Percentiles rank a stretch among this genome's conserved stretches.
Evolutionary conservation across 2,329 filamentous ascomycete genomes (phyloP).

Genomic region (Aspergillus flavus): DNA sequence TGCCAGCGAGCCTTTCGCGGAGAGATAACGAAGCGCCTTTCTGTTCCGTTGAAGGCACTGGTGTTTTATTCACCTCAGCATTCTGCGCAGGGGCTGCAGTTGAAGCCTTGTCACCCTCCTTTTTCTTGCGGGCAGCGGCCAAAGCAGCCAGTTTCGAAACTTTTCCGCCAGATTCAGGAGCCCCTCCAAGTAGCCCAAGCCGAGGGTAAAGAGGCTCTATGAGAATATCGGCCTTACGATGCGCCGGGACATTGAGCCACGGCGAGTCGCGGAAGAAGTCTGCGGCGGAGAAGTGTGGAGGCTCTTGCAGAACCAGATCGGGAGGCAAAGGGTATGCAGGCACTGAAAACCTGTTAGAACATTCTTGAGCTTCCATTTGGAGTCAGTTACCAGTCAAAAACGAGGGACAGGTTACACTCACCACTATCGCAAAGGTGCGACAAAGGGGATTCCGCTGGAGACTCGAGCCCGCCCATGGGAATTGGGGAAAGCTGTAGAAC

Average conservation of each 20-base stretch:
- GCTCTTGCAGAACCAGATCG: conserved; percentile 25
- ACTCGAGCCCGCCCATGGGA: conserved; percentile 35
- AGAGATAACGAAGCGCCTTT: conserved; percentile 36
- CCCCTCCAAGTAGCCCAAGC: conserved; percentile 77
- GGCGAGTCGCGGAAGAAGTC: conserved; percentile 81
- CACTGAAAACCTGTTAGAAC: conserved; percentile 44
- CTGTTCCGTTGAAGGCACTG: conserved; percentile 21
- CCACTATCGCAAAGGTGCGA: conserved; percentile 4
- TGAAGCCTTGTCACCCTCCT: conserved; percentile 64
- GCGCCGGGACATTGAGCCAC: conserved; percentile 73
- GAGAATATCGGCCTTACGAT: conserved; percentile 66
- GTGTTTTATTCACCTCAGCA: conserved; percentile 9
- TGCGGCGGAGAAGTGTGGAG: conserved; percentile 47
- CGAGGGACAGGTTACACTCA: conserved; percentile 20
- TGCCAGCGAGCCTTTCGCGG: conserved; percentile 41
- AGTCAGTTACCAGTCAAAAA: conserved; percentile 33
- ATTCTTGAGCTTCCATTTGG: conserved; percentile 31
- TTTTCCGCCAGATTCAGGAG: conserved; percentile 64
- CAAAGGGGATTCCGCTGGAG: conserved; percentile 1
- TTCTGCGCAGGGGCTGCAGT: conserved; percentile 12
- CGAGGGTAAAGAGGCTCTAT: conserved; percentile 60
- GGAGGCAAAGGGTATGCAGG: conserved; percentile 31
- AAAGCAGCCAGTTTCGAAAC: conserved; percentile 89
- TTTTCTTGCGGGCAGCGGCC: conserved; percentile 83
- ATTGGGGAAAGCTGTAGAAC: conserved; percentile 12